Evolutionary conservation across 345 rosid species (phyloP), one percentile per base, ranked within the genome.

Genomic region (Isatis tinctoria): DNA sequence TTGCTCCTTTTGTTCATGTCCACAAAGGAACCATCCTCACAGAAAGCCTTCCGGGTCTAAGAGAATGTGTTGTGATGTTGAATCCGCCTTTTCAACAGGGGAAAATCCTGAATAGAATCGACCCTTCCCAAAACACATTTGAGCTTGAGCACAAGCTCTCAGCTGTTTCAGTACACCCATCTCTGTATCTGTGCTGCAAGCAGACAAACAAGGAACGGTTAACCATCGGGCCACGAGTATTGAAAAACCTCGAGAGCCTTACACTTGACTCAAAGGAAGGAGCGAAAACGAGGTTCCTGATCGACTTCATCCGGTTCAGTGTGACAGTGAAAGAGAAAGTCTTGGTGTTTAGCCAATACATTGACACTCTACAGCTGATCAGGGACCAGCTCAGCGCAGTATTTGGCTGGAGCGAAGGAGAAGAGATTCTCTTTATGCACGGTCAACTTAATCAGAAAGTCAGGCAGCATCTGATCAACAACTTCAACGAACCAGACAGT

Each of bases 1-100:
- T 91, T 54, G 73, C 82, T 20, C 89, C 91, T 3, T 87, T 87
- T 76, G 93, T 91, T 74, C 93, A 93, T 74, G 78, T 90, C 30
- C 86, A 93, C 65, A 81, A 73, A 74, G 98, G 97, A 6, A 75
- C 48, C 4, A 83, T 87, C 18, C 86, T 88, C 14, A 81, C 74
- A 68, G 77, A 87, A 48, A 78, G 57, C 36, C 96, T 93, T 66
- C 93, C 90, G 2, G 94, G 96, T 28, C 79, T 87, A 81, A 83
- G 79, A 74, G 85, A 82, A 20, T 85, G 80, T 17, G 82, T 83
- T 41, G 86, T 91, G 39, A 78, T 84, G 59, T 74, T 93, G 78
- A 61, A 72, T 32, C 92, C 92, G 5, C 52, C 53, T 3, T 53
- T 60, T 47, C 52, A 65, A 36, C 98, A 90, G 82, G 70, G 72